These are phyloP conservation scores for Phaseolus coccineus DNA, from an alignment of 331 rosid species.

Conservation along the genomic window DNA sequence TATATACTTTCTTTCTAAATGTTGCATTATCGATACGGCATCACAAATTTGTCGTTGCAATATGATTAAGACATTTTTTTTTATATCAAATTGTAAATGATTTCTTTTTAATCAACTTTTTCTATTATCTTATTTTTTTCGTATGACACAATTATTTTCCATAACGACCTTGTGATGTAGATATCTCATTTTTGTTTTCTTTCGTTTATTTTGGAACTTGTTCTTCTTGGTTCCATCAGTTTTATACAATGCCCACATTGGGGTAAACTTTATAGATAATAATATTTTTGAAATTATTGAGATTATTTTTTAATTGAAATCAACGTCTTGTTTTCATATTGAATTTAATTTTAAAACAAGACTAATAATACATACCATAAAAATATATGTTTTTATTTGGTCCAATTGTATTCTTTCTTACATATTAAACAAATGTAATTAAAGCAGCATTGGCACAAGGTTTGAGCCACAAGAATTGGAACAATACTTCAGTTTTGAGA, in stretches of 20 bases:
- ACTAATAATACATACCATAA: background rate
- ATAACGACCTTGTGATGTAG: conserved; percentile 20
- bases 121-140: too few relatives aligned
- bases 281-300: background rate
- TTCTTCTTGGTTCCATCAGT: background rate
- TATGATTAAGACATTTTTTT: background rate
- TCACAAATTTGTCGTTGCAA: background rate
- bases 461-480: too few relatives aligned
- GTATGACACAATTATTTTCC: background rate
- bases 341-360: background rate
- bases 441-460: too few relatives aligned
- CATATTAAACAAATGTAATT: too few relatives aligned
- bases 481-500: too few relatives aligned
- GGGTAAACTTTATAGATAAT: background rate
- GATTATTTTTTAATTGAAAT: background rate
- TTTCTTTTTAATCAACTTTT: background rate
- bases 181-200: background rate
- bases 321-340: background rate
- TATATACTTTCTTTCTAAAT: background rate
- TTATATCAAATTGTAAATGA: background rate
- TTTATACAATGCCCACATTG: background rate
- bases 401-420: too few relatives aligned
- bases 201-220: background rate
- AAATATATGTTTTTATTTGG: background rate
- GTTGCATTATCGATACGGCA: conserved; percentile 24